Evolutionary conservation across 441 rosid species (phyloP), one percentile per base, ranked within the genome.

Genomic region (Populus hybrid): DNA sequence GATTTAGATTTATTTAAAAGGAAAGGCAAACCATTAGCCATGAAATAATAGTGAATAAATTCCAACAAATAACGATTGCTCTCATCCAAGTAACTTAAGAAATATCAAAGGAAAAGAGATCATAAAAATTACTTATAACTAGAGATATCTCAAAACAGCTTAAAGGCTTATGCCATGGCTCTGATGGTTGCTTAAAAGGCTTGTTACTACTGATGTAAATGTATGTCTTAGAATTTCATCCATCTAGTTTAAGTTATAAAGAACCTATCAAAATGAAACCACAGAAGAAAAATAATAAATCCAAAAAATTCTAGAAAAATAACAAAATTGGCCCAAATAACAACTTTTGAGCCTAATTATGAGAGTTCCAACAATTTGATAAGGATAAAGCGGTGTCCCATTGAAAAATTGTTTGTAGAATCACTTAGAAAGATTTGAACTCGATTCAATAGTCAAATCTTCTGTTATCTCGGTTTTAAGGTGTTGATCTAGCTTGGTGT

Each of bases 211-310:
- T 67, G 92, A 75, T 80, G 86, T 77, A 14, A 96, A 87, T 21
- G 90, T 84, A 84, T 83, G 89, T 86, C 96, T 90, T 57, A 89
- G 75, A 89, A 96, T 86, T 83, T 88, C 91, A 81, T 86, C 88
- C 24, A 85, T 88, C 97, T 87, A 84, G 75, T 34, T 73, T 50
- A 70, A 67, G 77, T 36, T 38, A 11, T 50, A 8, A 65, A 71
- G n/a, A 40, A 59, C 4, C 30, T 24, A 66, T 65, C n/a, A 59
- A 70, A 66, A 76, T 38, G 12, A 68, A 36, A 75, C 23, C 2
- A 28, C 34, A 30, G 4, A 38, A 42, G 2, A 14, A 32, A 70
- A 34, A 34, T 34, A 34, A 34, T 34, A 6, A 32, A 3, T 32
- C 34, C 6, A 32, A 32, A 32, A 32, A 32, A 3, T 32, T 32